phyloP scores from a whole-genome alignment of 2,329 filamentous ascomycete genomes.

The Ceratocystis lukuohia region DNA sequence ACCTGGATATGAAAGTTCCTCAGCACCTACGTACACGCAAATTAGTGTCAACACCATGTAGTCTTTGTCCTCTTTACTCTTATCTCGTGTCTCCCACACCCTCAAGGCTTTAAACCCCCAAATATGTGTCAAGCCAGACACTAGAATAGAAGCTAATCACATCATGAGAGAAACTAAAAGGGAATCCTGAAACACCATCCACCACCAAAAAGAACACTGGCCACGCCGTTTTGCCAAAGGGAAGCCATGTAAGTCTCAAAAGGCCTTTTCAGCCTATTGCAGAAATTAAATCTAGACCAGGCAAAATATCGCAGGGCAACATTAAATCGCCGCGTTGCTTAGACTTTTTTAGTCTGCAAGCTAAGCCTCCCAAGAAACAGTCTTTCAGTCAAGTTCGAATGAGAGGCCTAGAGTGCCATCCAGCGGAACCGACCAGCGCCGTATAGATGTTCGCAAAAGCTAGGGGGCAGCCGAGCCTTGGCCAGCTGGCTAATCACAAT shows the following conservation, averaged over 20 bases:
- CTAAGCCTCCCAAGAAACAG: too few relatives aligned
- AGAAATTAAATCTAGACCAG: too few relatives aligned
- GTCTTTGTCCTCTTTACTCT: neutral
- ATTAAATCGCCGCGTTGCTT: neutral
- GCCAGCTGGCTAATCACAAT: neutral
- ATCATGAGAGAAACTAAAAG: neutral
- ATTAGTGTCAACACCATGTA: neutral
- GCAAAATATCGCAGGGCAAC: too few relatives aligned
- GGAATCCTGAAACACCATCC: slow-evolving; percentile 2
- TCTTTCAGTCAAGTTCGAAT: neutral
- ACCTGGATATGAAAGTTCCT: neutral
- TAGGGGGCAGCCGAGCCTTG: neutral
- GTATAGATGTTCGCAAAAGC: neutral
- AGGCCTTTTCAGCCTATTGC: too few relatives aligned
- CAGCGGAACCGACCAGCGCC: neutral
- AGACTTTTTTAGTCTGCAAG: too few relatives aligned
- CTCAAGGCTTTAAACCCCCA: neutral
- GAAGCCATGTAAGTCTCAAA: too few relatives aligned
- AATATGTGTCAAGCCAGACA: neutral
- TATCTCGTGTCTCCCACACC: neutral
- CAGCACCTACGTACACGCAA: neutral
- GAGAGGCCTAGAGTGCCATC: neutral
- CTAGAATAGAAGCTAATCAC: neutral
- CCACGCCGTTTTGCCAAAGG: too few relatives aligned
- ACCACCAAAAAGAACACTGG: neutral